A percentile compares a stretch with the other conserved stretches of the same genome.
phyloP scores from a whole-genome alignment of 257 asterid species.

The Nicotiana undulata region DNA sequence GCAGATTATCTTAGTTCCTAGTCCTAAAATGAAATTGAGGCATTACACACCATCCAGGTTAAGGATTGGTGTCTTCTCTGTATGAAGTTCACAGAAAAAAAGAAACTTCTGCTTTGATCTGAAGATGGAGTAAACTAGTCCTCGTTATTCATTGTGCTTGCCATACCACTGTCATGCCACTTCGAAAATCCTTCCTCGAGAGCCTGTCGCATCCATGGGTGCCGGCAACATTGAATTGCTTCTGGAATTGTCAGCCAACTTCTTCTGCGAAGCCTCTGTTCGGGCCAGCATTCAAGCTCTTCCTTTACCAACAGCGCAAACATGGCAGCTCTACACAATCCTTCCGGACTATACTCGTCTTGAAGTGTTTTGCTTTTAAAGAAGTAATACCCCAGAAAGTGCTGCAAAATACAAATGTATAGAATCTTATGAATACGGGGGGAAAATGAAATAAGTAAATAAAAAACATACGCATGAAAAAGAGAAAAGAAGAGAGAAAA shows the following conservation, averaged over 20 bases:
- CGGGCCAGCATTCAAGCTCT: constrained; percentile 90
- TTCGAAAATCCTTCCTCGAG: constrained; percentile 61
- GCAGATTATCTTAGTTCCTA: neutral
- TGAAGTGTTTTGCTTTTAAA: constrained; percentile 87
- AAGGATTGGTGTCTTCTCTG: neutral
- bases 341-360: constrained; percentile 83
- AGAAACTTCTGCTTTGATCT: neutral
- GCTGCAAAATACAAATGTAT: neutral
- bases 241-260: constrained; percentile 68
- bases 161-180: constrained; percentile 66
- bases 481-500: too few species aligned
- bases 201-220: constrained; percentile 82
- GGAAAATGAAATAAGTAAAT: neutral
- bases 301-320: constrained; percentile 73
- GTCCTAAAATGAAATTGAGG: neutral
- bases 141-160: constrained; percentile 40
- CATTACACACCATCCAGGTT: neutral
- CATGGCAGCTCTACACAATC: constrained; percentile 81
- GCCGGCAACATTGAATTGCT: constrained; percentile 62
- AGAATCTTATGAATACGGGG: neutral
- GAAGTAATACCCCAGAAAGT: constrained; percentile 39
- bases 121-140: constrained; percentile 9
- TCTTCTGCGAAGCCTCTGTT: constrained; percentile 51
- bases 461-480: neutral
- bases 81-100: neutral